These are phyloP conservation scores for Aspergillus sp. DNA, from an alignment of 2,329 filamentous ascomycete species.

Conservation along the genomic window DNA sequence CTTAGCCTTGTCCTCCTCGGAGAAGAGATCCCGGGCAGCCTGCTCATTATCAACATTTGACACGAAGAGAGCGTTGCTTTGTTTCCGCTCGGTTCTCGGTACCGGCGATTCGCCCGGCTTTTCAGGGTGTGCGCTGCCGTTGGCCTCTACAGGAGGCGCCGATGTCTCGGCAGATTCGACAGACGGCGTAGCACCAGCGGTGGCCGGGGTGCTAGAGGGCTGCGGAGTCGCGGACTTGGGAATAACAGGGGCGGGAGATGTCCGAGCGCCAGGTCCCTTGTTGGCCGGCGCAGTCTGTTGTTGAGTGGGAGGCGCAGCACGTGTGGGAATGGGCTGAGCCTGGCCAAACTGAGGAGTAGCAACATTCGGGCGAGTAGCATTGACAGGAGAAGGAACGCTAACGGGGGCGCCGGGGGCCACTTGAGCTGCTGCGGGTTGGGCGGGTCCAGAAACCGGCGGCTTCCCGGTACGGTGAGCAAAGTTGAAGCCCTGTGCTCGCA, in stretches of 20 bases:
- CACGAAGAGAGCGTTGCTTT: slow-evolving; percentile 85
- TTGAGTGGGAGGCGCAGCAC: slow-evolving; percentile 32
- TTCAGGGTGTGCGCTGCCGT: slow-evolving; percentile 56
- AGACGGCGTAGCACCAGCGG: slow-evolving; percentile 45
- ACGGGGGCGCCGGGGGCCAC: slow-evolving; percentile 32
- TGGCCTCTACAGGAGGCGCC: slow-evolving; percentile 54
- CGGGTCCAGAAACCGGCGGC: slow-evolving; percentile 52
- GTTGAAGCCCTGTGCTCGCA: slow-evolving; percentile 98
- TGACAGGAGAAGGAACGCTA: slow-evolving; percentile 41
- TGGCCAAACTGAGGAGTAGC: slow-evolving; percentile 48
- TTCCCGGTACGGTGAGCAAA: slow-evolving; percentile 95
- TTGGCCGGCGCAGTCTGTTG: slow-evolving; percentile 37
- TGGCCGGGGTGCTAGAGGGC: slow-evolving; percentile 42
- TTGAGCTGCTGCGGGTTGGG: slow-evolving; percentile 29
- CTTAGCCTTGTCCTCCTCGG: slow-evolving; percentile 80
- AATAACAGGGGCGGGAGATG: slow-evolving; percentile 48
- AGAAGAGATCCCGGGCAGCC: slow-evolving; percentile 79
- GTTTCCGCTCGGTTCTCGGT: slow-evolving; percentile 66
- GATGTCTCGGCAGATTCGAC: slow-evolving; percentile 54
- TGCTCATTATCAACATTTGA: slow-evolving; percentile 84
- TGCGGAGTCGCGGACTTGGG: slow-evolving; percentile 46
- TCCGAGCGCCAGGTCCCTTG: slow-evolving; percentile 37
- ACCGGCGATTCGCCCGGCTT: slow-evolving; percentile 50
- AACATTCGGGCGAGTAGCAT: slow-evolving; percentile 35
- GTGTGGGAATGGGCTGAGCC: slow-evolving; percentile 39